Evolutionary conservation across 176 grass and related monocot species (phyloP), one percentile per base, ranked within the genome.

Genomic region (Otatea glauca): DNA sequence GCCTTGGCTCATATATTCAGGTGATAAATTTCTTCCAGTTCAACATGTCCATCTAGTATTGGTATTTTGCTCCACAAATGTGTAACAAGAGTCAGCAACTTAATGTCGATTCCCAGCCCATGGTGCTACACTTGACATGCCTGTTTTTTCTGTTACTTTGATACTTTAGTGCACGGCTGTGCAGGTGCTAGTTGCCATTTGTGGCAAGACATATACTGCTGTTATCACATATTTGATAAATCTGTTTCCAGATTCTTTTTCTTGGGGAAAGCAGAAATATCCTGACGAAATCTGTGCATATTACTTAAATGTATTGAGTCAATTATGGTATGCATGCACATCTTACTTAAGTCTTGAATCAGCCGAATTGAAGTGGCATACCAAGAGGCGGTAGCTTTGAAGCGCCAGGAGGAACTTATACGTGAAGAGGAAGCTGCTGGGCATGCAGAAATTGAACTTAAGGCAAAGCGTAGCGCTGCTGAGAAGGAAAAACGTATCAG

Each of bases 331-430:
- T 84, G 11, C 38, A 69, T 74, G 5, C 17, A 38, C 25, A 41
- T 85, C 29, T 83, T 87, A 68, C 67, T 81, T 75, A 66, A 77
- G 13, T 87, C n/a, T 70, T 86, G 59, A 69, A 75, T 88, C 91
- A 99, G 93, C 83, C 92, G 87, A 87, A 99, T 99, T 74, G 96
- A 99, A 83, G 91, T 94, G 61, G 88, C 93, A 42, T 91, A 99
- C 77, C 93, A 94, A 76, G 96, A 99, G 84, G 93, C 91, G 37
- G 88, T 99, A 55, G 91, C 96, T 86, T 85, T 99, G 78, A 95
- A 86, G 78, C 94, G 91, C 69, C 96, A 99, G 86, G 96, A 99
- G 77, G 93, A 99, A 78, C 93, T 99, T n/a, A 99, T 99, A 88
- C 93, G 93, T 65, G 96, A 99, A 84, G 96, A 98, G 75, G 96